phyloP scores from a whole-genome alignment of 2,329 filamentous ascomycete genomes.

The Aspergillus sp. region DNA sequence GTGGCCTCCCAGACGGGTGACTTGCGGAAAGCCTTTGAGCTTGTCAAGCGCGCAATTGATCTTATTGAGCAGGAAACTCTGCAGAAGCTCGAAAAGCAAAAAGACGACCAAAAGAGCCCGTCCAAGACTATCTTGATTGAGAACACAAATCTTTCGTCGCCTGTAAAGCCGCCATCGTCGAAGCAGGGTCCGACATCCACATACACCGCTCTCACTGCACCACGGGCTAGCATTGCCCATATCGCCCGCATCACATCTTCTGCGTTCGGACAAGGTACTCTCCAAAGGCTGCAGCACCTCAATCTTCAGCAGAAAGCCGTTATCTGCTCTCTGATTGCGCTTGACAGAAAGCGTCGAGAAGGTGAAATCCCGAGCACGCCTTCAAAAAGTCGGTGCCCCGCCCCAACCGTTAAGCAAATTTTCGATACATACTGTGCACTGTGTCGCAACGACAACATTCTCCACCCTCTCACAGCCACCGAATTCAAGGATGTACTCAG shows the following conservation, averaged over 20 bases:
- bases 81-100: slow-evolving; percentile 58
- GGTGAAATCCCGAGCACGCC: slow-evolving; percentile 44
- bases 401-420: slow-evolving; percentile 73
- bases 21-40: slow-evolving; percentile 88
- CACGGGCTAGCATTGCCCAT: slow-evolving; percentile 80
- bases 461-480: slow-evolving; percentile 80
- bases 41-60: slow-evolving; percentile 82
- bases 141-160: slow-evolving; percentile 63
- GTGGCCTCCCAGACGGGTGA: slow-evolving; percentile 91
- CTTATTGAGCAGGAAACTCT: slow-evolving; percentile 78
- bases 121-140: slow-evolving; percentile 72
- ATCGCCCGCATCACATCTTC: slow-evolving; percentile 85
- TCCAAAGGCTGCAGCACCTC: slow-evolving; percentile 72
- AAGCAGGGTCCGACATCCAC: slow-evolving; percentile 38
- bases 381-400: slow-evolving; percentile 50
- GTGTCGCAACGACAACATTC: slow-evolving; percentile 77
- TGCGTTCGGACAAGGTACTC: slow-evolving; percentile 81
- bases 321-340: slow-evolving; percentile 74
- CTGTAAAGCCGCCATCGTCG: slow-evolving; percentile 30
- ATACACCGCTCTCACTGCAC: slow-evolving; percentile 70
- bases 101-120: slow-evolving; percentile 50
- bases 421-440: slow-evolving; percentile 76
- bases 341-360: slow-evolving; percentile 62
- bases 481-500: slow-evolving; percentile 92
- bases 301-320: slow-evolving; percentile 97